Conservation (phyloP, 352 stramenopile genomes). For the Phytophthora tentaculata region DNA sequence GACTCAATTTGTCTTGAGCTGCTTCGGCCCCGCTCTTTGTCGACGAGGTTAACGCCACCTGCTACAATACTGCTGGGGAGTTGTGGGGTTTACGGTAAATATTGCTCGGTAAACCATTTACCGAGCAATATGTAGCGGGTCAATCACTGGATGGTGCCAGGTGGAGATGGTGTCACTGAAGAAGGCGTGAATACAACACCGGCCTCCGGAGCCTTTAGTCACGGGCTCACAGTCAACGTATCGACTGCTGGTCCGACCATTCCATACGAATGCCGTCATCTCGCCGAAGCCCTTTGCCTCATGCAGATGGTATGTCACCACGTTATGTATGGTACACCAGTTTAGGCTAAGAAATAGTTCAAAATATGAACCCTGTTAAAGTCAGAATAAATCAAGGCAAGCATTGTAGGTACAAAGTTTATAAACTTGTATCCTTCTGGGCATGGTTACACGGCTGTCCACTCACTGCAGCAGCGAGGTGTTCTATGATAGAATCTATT, state of each 20-base stretch:
- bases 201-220: not conserved
- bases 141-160: slow-evolving; percentile 11
- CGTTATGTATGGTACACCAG: not conserved
- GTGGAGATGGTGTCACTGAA: slow-evolving; percentile 5
- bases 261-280: not conserved
- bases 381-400: too few species aligned
- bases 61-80: not conserved
- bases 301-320: not conserved
- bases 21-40: slow-evolving; percentile 1
- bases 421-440: too few species aligned
- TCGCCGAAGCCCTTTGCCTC: not conserved
- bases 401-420: too few species aligned
- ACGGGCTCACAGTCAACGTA: not conserved
- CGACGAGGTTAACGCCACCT: slow-evolving; percentile 9
- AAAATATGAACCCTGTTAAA: too few species aligned
- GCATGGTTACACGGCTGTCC: too few species aligned
- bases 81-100: too few species aligned
- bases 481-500: too few species aligned
- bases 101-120: too few species aligned
- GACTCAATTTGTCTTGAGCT: not conserved
- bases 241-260: not conserved
- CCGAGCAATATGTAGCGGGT: slow-evolving; percentile 1
- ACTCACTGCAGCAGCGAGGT: too few species aligned
- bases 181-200: not conserved
- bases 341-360: too few species aligned